Evolutionary conservation across 2,329 filamentous ascomycete species (phyloP).

Genomic region (Neurospora sp.): DNA sequence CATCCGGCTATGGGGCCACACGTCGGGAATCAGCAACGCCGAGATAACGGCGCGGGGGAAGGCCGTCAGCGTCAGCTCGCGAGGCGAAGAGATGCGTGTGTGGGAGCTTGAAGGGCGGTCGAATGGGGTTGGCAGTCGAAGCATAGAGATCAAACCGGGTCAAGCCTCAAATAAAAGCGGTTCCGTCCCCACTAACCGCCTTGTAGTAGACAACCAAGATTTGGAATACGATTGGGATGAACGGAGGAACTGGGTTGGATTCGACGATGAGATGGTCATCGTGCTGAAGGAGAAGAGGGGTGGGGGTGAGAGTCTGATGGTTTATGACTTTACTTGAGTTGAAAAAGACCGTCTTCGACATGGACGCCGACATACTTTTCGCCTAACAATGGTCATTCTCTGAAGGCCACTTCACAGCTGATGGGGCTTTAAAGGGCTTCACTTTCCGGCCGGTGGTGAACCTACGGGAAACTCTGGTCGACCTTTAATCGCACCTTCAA

Average conservation of each 20-base stretch:
- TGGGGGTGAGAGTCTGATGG: constrained; percentile 62
- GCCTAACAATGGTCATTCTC: background rate
- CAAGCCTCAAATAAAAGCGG: constrained; percentile 13
- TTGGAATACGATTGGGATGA: constrained; percentile 29
- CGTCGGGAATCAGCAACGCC: constrained; percentile 76
- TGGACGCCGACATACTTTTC: background rate
- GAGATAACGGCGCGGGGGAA: constrained; percentile 78
- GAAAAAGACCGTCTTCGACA: background rate
- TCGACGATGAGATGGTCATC: constrained; percentile 88
- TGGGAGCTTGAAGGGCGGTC: constrained; percentile 79
- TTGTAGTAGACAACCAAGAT: background rate
- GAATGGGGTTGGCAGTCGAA: constrained; percentile 23
- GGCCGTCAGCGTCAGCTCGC: constrained; percentile 76
- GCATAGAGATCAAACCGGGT: constrained; percentile 39
- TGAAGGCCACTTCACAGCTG: background rate
- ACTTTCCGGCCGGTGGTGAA: background rate
- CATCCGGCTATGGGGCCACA: constrained; percentile 80
- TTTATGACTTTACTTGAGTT: constrained; percentile 73
- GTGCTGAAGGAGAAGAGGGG: constrained; percentile 59
- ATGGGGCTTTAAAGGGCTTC: background rate
- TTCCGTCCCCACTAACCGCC: constrained; percentile 4
- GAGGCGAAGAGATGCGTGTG: constrained; percentile 70
- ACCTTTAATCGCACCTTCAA: background rate
- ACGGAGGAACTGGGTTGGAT: constrained; percentile 61
- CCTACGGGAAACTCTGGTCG: background rate